A percentile compares a stretch with the other conserved stretches of the same genome.
phyloP scores from a whole-genome alignment of 2,329 filamentous ascomycete species.

The Myrmaecium sp. region DNA sequence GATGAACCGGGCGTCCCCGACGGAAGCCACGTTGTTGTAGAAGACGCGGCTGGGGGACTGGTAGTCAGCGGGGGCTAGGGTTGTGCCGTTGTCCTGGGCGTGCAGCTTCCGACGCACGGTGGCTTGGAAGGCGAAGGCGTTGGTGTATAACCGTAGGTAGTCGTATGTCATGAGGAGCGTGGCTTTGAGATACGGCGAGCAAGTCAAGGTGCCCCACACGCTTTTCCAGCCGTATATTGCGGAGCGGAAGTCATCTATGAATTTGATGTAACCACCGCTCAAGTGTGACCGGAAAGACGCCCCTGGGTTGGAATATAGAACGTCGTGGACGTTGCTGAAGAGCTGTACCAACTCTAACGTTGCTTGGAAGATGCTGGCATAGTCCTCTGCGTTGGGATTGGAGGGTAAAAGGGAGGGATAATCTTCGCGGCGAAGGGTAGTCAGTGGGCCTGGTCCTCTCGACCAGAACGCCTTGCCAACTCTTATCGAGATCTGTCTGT shows the following conservation, averaged over 20 bases:
- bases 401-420: constrained; percentile 48
- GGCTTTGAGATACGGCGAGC: constrained; percentile 47
- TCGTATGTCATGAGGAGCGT: constrained; percentile 55
- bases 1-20: constrained; percentile 32
- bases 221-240: constrained; percentile 56
- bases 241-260: constrained; percentile 55
- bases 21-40: constrained; percentile 32
- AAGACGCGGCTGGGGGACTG: constrained; percentile 26
- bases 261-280: constrained; percentile 56
- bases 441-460: constrained; percentile 49
- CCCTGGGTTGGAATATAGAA: constrained; percentile 54
- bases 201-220: constrained; percentile 42
- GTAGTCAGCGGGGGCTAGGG: constrained; percentile 11
- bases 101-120: constrained; percentile 35
- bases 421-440: constrained; percentile 46
- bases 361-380: constrained; percentile 52
- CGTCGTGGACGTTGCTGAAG: constrained; percentile 58
- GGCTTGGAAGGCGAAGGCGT: constrained; percentile 60
- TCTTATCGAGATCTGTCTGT: constrained; percentile 51
- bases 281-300: constrained; percentile 54
- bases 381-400: constrained; percentile 44
- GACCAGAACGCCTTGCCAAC: constrained; percentile 61
- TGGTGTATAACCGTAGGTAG: constrained; percentile 56
- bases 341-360: constrained; percentile 55
- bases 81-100: constrained; percentile 4